Base-by-base conservation (phyloP, 176 grass and related monocot genomes). In the Paspalum vaginatum region DNA sequence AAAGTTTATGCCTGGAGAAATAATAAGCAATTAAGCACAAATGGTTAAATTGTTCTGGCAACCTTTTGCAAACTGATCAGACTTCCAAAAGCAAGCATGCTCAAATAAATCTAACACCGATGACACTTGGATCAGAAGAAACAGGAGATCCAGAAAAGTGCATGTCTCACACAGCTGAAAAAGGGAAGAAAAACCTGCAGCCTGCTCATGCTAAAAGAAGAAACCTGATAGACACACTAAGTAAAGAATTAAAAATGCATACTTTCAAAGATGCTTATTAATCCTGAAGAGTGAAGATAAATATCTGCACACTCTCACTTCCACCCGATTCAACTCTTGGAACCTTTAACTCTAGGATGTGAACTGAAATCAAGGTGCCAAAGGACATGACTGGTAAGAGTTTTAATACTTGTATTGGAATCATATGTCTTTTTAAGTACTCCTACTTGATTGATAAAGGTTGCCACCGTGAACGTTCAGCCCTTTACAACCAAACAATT, bases 1-100 rank as follows among this genome's bases (percentile, higher is more conserved):
- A 81, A 69, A 66, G 12, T 65, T 71, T 44, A 63, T 69, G 65
- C 84, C 87, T 91, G 81, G 9, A 76, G 37, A 79, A 76, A 81
- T 50, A 69, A 74, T 41, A 77, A 59, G 39, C 25, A 64, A 69
- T 69, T 41, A 77, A 59, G 46, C 25, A 64, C 20, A 61, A 32
- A 61, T 68, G 47, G 20, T 79, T 78, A 81, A 2, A 68, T 78
- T 45, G 4, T 69, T 51, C 3, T 13, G 63, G 6, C 10, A 68
- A 70, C n/a, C n/a, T 69, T 83, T 27, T 55, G 68, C 76, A 55
- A 73, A 39, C 10, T 53, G 53, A n/a, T 51, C 39, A 80, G 26
- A 13, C 61, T 65, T 62, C 4, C 62, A 71, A 81, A 76, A 49
- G n/a, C 42, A 83, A 59, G 17, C 13, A 52, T 68, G 22, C 5